Evolutionary conservation across 2,329 filamentous ascomycete species (phyloP), one percentile per base, ranked within the genome.

Genomic region (Huntiella omanensis): DNA sequence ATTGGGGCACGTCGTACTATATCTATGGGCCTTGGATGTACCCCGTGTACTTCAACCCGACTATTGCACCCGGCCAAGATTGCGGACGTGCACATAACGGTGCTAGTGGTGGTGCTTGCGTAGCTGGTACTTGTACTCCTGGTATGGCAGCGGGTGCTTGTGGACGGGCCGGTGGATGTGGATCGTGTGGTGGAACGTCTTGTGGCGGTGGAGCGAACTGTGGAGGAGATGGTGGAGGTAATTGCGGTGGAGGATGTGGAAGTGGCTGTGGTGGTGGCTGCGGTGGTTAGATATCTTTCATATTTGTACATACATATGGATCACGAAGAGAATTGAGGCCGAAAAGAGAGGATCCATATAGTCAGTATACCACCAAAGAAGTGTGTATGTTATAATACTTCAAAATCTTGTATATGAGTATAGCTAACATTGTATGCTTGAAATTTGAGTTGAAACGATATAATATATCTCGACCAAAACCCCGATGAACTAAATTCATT

Each of bases 1-100:
- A 73, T 54, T 75, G 72, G 72, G 71, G 71, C 0, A 69, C 68
- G 43, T 58, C 61, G 0, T 73, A 71, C 50, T 58, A 64, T 48
- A 64, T 68, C 56, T 69, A 70, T 49, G 63, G 62, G 0, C 69
- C 69, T 0, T 71, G 59, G 33, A 59, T 65, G 50, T 64, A 62
- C 32, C 61, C 66, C 0, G 39, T 61, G 5, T 66, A 64, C 52
- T 62, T 65, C 50, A 62, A 61, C 0, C 64, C 64, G 0, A 62
- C 59, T 2, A 53, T 69, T 40, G 73, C 73, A 52, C 65, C 64
- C 43, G 65, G 60, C 2, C 62, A 60, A 5, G 61, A 64, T 44
- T 67, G 68, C 0, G 60, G 60, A 1, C 54, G 52, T 2, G 22
- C 8, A 10, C 6, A 28, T 28, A 28, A 28, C 22, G 8, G 22